Evolutionary conservation across 2,329 filamentous ascomycete species (phyloP).

Genomic region (Aspergillus clavatus): DNA sequence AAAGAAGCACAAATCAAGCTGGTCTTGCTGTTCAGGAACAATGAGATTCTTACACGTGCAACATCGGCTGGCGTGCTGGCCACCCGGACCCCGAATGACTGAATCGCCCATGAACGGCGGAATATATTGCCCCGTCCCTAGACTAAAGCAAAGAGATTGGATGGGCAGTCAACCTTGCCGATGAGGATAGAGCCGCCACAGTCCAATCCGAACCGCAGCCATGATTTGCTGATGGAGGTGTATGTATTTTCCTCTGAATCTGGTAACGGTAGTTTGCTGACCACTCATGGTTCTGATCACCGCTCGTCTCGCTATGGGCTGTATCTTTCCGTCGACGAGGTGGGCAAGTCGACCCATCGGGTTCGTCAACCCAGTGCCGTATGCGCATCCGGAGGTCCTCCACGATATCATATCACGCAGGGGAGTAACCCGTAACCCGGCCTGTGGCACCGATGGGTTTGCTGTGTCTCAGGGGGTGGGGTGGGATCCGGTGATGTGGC

Average conservation of each 20-base stretch:
- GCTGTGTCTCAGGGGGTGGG: constrained; percentile 18
- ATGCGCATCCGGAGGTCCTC: constrained; percentile 28
- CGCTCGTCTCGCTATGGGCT: constrained; percentile 40
- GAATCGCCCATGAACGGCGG: constrained; percentile 31
- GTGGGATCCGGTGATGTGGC: constrained; percentile 34
- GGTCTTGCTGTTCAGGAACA: neutral
- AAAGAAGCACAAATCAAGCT: neutral
- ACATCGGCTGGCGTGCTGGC: constrained; percentile 16
- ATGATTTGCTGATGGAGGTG: constrained; percentile 43
- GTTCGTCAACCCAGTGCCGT: constrained; percentile 48
- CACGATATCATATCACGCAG: constrained; percentile 28
- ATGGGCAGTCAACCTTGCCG: constrained; percentile 36
- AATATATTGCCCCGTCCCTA: constrained; percentile 24
- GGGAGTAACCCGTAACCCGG: constrained; percentile 29
- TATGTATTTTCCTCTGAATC: constrained; percentile 15
- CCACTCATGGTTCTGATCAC: constrained; percentile 33
- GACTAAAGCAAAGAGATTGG: constrained; percentile 25
- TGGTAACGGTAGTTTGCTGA: constrained; percentile 1
- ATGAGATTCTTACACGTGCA: constrained; percentile 24
- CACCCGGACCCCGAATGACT: constrained; percentile 17
- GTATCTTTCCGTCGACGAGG: constrained; percentile 40
- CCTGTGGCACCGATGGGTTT: constrained; percentile 29
- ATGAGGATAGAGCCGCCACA: constrained; percentile 46
- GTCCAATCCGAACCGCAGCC: constrained; percentile 41
- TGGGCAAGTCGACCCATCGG: constrained; percentile 50